phyloP scores from a whole-genome alignment of 2,329 filamentous ascomycete species.

The Exophiala mesophila region DNA sequence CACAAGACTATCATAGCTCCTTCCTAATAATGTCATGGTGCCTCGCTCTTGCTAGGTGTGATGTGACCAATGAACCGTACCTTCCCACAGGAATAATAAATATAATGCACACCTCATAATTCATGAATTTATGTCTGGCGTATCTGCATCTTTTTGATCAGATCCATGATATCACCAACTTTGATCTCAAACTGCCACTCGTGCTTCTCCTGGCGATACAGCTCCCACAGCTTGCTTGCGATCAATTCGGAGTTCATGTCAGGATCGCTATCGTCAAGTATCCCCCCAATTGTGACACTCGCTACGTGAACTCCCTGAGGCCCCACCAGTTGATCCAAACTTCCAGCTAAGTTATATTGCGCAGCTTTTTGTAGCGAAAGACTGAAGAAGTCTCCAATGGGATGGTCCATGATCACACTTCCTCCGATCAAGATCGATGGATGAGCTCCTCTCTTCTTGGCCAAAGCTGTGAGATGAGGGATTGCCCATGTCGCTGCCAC shows the following conservation, averaged over 20 bases:
- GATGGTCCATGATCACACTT: conserved; percentile 11
- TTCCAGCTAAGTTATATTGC: conserved; percentile 15
- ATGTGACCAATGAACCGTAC: no score
- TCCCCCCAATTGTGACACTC: conserved; percentile 22
- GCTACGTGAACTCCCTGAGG: conserved; percentile 26
- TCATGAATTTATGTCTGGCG: no score
- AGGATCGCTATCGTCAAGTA: conserved; percentile 19
- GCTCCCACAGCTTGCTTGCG: conserved; percentile 21
- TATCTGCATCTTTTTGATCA: conserved; percentile 11
- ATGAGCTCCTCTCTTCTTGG: conserved; percentile 6
- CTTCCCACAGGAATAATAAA: no score
- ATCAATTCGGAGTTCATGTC: conserved; percentile 17
- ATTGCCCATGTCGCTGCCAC: conserved; percentile 17
- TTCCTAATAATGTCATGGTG: no score
- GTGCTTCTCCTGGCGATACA: conserved; percentile 23
- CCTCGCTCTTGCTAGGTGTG: no score
- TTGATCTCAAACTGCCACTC: conserved; percentile 21
- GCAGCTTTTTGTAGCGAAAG: conserved; percentile 19
- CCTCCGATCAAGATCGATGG: conserved; percentile 16
- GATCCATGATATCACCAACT: conserved; percentile 14
- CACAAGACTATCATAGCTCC: no score
- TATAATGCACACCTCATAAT: no score
- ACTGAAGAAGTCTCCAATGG: conserved; percentile 11
- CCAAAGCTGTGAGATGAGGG: conserved; percentile 11
- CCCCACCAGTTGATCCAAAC: conserved; percentile 13